Conservation (phyloP, 805 yeast genomes). For the Suhomyces sp. region DNA sequence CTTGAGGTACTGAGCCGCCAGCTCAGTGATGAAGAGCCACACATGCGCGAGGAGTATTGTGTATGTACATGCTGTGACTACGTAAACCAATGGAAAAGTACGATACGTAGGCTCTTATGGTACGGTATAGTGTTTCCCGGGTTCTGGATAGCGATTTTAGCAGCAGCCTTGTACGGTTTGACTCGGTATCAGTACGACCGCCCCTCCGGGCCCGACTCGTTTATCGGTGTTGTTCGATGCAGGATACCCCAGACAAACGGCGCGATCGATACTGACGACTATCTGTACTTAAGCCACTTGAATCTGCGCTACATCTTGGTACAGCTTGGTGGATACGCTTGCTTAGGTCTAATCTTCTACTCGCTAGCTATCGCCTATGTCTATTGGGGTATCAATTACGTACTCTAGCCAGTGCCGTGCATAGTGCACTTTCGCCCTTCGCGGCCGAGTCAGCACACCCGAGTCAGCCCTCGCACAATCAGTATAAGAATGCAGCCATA, state of each 20-base stretch:
- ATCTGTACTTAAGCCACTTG: conserved; percentile 10
- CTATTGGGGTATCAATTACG: background rate
- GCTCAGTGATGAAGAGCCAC: background rate
- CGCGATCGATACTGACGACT: conserved; percentile 16
- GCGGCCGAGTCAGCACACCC: background rate
- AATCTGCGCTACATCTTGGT: background rate
- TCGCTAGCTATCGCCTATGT: background rate
- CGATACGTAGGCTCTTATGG: conserved; percentile 6
- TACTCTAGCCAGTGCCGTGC: background rate
- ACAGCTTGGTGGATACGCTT: background rate
- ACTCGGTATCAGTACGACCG: background rate
- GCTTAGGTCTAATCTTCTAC: background rate
- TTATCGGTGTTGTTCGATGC: conserved; percentile 5
- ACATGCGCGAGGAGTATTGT: background rate
- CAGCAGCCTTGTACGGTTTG: conserved; percentile 4
- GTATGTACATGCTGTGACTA: conserved; percentile 6
- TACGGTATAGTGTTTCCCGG: conserved; percentile 18
- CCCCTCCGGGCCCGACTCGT: conserved; percentile 9
- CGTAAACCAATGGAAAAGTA: background rate
- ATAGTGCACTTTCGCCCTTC: background rate
- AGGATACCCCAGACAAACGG: conserved; percentile 5
- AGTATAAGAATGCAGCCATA: background rate
- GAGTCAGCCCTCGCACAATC: background rate
- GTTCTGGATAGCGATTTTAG: conserved; percentile 16
- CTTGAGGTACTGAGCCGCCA: background rate